Evolutionary conservation across 306 rosid species (phyloP), one percentile per base, ranked within the genome.

Genomic region (Quercus alba): DNA sequence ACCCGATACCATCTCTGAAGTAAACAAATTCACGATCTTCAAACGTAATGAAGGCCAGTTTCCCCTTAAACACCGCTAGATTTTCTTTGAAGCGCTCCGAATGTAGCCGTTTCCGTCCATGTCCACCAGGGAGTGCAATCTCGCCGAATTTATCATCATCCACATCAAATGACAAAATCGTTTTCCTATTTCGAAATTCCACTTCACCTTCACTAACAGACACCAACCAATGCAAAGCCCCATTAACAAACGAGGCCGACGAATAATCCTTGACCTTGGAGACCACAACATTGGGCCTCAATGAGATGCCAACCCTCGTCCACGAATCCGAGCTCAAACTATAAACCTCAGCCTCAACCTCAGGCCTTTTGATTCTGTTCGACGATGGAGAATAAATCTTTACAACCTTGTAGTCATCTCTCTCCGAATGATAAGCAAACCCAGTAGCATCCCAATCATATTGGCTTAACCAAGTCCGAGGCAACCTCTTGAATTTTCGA

Each of bases 11-110:
- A 6, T 11, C 28, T 5, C 12, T 2, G 11, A 41, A 41, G 12
- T 41, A 0, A 0, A 7, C 0, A 8, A 7, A 8, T 49, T 12
- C 54, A 11, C 15, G 5, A 13, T 10, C 1, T 49, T 1, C 17
- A 21, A n/a, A 61, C 1, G 3, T 25, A 12, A 61, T 9, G 6
- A 4, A 23, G 17, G 67, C 33, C 2, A 61, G 33, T 10, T 61
- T 61, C 26, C 67, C 67, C 67, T 61, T 10, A 26, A 21, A 61
- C 31, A 10, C 15, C 1, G 17, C 67, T 20, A 61, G 67, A 23
- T 21, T 12, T 26, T 26, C 46, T 41, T 41, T 8, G 46, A 0
- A 8, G 11, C 46, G 46, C 46, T 8, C 46, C 3, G 46, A 41
- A 41, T 0, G 46, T 0, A 41, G 46, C 46, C 3, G 46, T 41